Evolutionary conservation across 2,329 filamentous ascomycete genomes (phyloP), one percentile per base, ranked within the genome.

Genomic region (Aspergillus sp.): DNA sequence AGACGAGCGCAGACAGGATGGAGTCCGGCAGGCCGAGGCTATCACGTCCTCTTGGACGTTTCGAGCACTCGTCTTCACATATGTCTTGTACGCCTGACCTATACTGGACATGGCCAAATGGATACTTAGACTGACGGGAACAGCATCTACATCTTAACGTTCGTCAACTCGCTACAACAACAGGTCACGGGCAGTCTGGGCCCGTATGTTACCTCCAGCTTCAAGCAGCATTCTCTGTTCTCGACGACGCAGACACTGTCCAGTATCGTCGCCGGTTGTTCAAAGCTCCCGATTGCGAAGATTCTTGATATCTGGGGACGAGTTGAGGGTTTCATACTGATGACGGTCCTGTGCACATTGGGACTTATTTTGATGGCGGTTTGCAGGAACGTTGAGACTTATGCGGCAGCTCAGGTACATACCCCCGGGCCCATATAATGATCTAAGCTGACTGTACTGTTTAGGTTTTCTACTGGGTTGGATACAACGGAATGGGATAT

Each of bases 291-390:
- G 1, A 69, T 81, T 17, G 80, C 81, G 46, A 84, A 84, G 61
- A 69, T 83, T 17, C 67, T 85, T 48, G 78, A 85, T 62, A 68
- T 82, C 30, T 84, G 77, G 75, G 82, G 80, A 22, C 78, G 82
- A 27, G 74, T 80, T 1, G 74, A 82, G 55, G 81, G 79, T 10
- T 76, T 81, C 53, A 49, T 74, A 2, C 33, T 79, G 35, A 78
- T 78, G 64, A 59, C 77, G 0, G 47, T 65, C 7, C 60, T 76
- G 47, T 71, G 71, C 55, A 72, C 73, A 0, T 46, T 75, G 0
- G 75, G 76, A 15, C 65, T 84, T 41, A 70, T 83, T 52, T 73
- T 86, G 66, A 82, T 83, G 67, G 84, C 84, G 5, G 71, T 71
- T 1, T 83, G 79, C 62, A 68, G 73, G 2, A 78, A 78, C 52